phyloP scores from a whole-genome alignment of 2,329 filamentous ascomycete genomes.

The Nigrograna mackinnonii region DNA sequence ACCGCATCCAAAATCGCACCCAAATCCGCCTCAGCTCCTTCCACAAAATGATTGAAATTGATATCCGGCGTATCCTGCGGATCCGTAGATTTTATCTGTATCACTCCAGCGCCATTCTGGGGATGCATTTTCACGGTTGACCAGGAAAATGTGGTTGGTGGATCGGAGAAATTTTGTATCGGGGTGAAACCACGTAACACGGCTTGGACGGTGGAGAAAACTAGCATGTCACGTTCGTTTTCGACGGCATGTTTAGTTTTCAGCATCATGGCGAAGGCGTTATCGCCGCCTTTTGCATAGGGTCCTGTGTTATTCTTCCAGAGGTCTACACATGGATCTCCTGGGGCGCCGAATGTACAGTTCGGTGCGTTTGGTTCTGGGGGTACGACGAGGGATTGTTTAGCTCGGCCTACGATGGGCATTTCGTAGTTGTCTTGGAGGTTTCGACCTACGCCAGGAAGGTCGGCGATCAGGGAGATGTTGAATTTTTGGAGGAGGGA shows the following conservation, averaged over 20 bases:
- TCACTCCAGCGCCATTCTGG: constrained; percentile 61
- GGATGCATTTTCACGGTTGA: constrained; percentile 63
- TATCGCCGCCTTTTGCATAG: constrained; percentile 48
- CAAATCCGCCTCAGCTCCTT: constrained; percentile 57
- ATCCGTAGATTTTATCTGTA: constrained; percentile 61
- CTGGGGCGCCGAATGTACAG: constrained; percentile 21
- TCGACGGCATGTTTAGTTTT: constrained; percentile 43
- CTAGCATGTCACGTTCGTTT: constrained; percentile 53
- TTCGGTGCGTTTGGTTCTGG: constrained; percentile 8
- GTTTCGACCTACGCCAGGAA: constrained; percentile 32
- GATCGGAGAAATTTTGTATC: constrained; percentile 48
- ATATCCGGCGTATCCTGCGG: constrained; percentile 66
- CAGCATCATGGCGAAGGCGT: constrained; percentile 55
- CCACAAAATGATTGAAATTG: constrained; percentile 28
- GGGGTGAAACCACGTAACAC: constrained; percentile 55
- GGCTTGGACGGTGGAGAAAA: constrained; percentile 52
- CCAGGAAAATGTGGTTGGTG: constrained; percentile 39
- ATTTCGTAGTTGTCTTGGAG: constrained; percentile 29
- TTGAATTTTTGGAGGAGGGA: constrained; percentile 54
- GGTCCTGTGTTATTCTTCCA: constrained; percentile 20
- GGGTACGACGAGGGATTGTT: constrained; percentile 4
- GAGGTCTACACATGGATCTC: constrained; percentile 19
- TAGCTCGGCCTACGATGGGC: constrained; percentile 56
- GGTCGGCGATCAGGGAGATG: constrained; percentile 57
- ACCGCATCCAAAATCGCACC: constrained; percentile 56